A percentile compares a stretch with the other conserved stretches of the same genome.
Conservation (phyloP, 225 moss, liverwort and hornwort genomes). For the Polytrichum commune region DNA sequence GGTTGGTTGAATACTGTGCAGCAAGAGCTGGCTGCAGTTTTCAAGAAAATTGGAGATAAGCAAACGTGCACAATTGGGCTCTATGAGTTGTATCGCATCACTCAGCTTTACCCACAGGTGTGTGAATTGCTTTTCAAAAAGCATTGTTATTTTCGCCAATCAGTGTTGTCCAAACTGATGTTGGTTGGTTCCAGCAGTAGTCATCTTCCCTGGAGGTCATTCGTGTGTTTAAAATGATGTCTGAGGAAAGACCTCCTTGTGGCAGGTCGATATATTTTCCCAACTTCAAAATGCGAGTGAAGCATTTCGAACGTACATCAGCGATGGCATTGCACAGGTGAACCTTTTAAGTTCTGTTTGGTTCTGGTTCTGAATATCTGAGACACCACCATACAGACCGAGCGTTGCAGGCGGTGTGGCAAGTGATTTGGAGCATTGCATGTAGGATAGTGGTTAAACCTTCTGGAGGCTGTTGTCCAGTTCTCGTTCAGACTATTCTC, state of each 20-base stretch:
- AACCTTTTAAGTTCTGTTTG: too few species aligned
- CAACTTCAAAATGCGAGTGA: conserved; percentile 98
- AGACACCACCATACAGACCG: not conserved
- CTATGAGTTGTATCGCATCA: conserved; percentile 95
- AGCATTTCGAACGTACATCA: conserved; percentile 94
- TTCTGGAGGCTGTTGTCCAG: too few species aligned
- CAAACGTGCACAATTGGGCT: conserved; percentile 92
- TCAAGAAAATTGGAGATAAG: conserved; percentile 98
- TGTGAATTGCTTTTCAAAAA: not conserved
- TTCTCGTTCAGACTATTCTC: not conserved
- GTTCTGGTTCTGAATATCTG: too few species aligned
- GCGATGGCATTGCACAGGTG: conserved; percentile 88
- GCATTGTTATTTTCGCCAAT: not conserved
- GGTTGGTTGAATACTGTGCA: conserved; percentile 20
- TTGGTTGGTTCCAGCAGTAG: too few species aligned
- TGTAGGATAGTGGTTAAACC: too few species aligned
- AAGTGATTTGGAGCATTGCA: too few species aligned
- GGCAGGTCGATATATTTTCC: conserved; percentile 88
- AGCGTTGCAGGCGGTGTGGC: too few species aligned
- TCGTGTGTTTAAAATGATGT: too few species aligned
- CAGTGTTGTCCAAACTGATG: not conserved
- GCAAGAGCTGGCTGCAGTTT: conserved; percentile 96
- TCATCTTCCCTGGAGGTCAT: too few species aligned
- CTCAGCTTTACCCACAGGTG: conserved; percentile 91
- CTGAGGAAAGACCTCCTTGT: too few species aligned